A percentile compares a stretch with the other conserved stretches of the same genome.
These are phyloP conservation scores for Rubia peregrina DNA, from an alignment of 305 asterid species.

Conservation along the genomic window DNA sequence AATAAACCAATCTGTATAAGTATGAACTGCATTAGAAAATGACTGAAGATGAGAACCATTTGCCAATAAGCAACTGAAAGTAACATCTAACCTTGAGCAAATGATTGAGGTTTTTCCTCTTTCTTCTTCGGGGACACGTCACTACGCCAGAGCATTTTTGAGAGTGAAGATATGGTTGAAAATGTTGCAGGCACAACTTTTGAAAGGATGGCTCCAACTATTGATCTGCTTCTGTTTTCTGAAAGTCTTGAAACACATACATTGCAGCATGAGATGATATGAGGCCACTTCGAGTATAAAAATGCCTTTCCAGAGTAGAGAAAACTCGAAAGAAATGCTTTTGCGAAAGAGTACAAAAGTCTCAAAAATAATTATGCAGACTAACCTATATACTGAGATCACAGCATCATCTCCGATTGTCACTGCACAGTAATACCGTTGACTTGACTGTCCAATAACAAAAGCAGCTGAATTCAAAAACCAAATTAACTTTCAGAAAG, in stretches of 20 bases:
- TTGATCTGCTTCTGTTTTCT: constrained; percentile 73
- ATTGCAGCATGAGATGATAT: constrained; percentile 22
- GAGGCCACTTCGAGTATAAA: background rate
- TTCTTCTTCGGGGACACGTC: constrained; percentile 46
- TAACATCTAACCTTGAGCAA: constrained; percentile 58
- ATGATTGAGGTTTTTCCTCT: constrained; percentile 69
- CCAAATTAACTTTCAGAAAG: constrained; percentile 59
- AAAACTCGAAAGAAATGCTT: constrained; percentile 1
- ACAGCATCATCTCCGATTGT: constrained; percentile 90
- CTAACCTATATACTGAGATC: constrained; percentile 93
- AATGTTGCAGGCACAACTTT: constrained; percentile 93
- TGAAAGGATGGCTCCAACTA: constrained; percentile 91
- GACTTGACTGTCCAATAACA: constrained; percentile 97
- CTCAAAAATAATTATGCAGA: constrained; percentile 18
- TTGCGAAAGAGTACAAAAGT: constrained; percentile 6
- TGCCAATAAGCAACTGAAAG: background rate
- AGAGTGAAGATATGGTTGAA: constrained; percentile 80
- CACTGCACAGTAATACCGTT: constrained; percentile 85
- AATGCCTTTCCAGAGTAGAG: constrained; percentile 7
- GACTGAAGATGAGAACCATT: background rate
- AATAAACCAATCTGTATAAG: background rate
- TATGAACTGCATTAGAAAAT: background rate
- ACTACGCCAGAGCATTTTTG: constrained; percentile 85
- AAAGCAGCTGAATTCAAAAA: constrained; percentile 91
- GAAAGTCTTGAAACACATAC: constrained; percentile 59